These are phyloP conservation scores for Solanum virginianum DNA, from an alignment of 257 asterid genomes.

Conservation along the genomic window DNA sequence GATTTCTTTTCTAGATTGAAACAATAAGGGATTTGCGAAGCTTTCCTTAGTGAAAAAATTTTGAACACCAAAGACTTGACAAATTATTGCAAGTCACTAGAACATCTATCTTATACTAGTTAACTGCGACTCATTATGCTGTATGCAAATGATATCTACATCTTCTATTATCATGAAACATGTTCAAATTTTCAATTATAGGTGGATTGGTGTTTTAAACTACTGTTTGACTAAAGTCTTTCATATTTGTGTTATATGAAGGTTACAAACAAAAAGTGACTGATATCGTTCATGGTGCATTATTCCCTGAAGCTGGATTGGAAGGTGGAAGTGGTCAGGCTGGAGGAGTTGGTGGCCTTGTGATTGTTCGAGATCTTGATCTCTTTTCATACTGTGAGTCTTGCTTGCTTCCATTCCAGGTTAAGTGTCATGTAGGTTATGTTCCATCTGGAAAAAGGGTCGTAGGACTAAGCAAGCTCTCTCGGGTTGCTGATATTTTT, in stretches of 20 bases:
- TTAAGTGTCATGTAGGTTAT: conserved; percentile 85
- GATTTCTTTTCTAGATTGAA: not conserved
- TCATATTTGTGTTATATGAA: conserved; percentile 6
- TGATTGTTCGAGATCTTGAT: conserved; percentile 88
- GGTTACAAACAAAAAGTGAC: conserved; percentile 72
- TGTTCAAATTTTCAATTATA: not conserved
- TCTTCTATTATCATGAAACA: not conserved
- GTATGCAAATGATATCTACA: not conserved
- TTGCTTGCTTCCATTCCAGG: conserved; percentile 91
- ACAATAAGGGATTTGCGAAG: not conserved
- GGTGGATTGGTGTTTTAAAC: not conserved
- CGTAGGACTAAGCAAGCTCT: conserved; percentile 86
- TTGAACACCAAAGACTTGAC: not conserved
- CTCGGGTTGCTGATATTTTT: conserved; percentile 79
- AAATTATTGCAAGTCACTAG: not conserved
- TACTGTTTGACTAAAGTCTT: not conserved
- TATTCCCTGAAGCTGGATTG: conserved; percentile 83
- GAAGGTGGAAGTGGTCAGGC: conserved; percentile 69
- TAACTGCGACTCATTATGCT: not conserved
- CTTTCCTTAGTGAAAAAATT: not conserved
- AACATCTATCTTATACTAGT: not conserved
- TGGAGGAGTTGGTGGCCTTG: conserved; percentile 93
- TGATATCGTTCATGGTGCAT: conserved; percentile 71
- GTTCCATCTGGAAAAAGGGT: conserved; percentile 75
- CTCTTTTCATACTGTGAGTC: conserved; percentile 87